A percentile compares a stretch with the other conserved stretches of the same genome.
These are phyloP conservation scores for Bipolaris gigantea DNA, from an alignment of 2,329 filamentous ascomycete genomes.

Conservation along the genomic window DNA sequence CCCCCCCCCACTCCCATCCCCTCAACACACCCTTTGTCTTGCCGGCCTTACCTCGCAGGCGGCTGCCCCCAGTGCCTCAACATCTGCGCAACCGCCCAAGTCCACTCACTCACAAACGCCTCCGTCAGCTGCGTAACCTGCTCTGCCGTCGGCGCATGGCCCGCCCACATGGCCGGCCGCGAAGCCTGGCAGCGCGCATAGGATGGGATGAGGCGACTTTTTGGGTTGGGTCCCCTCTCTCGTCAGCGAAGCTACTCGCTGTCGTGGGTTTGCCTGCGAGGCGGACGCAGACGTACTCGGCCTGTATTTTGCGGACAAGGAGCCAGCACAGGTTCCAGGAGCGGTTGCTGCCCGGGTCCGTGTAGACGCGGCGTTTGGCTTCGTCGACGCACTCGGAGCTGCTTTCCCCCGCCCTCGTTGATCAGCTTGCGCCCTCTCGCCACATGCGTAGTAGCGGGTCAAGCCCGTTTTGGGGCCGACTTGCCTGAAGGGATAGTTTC, in stretches of 20 bases:
- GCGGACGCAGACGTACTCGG: slow-evolving; percentile 56
- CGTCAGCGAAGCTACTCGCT: too few species aligned
- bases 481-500: slow-evolving; percentile 64
- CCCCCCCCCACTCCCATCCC: not conserved
- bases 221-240: not conserved
- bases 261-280: too few species aligned
- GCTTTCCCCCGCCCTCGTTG: not conserved
- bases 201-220: slow-evolving; percentile 61
- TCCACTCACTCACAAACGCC: slow-evolving; percentile 70
- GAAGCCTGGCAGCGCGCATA: slow-evolving; percentile 65
- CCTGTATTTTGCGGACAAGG: slow-evolving; percentile 65
- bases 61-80: slow-evolving; percentile 66
- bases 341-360: slow-evolving; percentile 65
- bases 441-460: too few species aligned
- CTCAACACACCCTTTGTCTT: slow-evolving; percentile 4
- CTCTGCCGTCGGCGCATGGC: slow-evolving; percentile 56
- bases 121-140: slow-evolving; percentile 62
- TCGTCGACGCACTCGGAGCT: slow-evolving; percentile 66
- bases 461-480: too few species aligned
- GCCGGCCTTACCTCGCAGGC: slow-evolving; percentile 54
- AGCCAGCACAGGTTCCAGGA: slow-evolving; percentile 81
- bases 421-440: too few species aligned
- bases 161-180: slow-evolving; percentile 71
- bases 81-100: slow-evolving; percentile 64
- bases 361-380: slow-evolving; percentile 64